Evolutionary conservation across 805 yeast species (phyloP).

Genomic region (Candida jianshihensis): DNA sequence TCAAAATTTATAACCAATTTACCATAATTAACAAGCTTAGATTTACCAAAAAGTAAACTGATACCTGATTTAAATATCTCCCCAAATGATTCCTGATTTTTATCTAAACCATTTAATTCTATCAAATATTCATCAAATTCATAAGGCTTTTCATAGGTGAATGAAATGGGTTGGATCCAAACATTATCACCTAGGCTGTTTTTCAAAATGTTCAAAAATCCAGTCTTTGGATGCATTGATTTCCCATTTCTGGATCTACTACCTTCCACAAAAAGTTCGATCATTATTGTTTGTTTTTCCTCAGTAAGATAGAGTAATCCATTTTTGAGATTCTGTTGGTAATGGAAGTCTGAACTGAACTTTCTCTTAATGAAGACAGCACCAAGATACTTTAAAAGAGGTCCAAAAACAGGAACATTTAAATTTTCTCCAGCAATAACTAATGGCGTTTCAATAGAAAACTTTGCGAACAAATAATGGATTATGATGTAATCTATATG

Average conservation of each 20-base stretch:
- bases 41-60: constrained; percentile 3
- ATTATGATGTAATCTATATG: constrained; percentile 20
- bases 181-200: constrained; percentile 8
- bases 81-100: constrained; percentile 15
- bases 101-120: constrained; percentile 19
- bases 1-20: constrained; percentile 16
- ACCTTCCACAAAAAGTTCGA: constrained; percentile 20
- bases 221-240: constrained; percentile 17
- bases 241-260: constrained; percentile 21
- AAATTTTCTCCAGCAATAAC: constrained; percentile 21
- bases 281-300: constrained; percentile 3
- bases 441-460: constrained; percentile 14
- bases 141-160: constrained; percentile 19
- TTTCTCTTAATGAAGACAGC: constrained; percentile 18
- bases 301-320: constrained; percentile 3
- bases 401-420: constrained; percentile 19
- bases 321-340: constrained; percentile 8
- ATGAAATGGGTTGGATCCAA: constrained; percentile 12
- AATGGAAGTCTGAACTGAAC: constrained; percentile 16
- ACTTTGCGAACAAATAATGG: constrained; percentile 13
- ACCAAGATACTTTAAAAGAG: constrained; percentile 11
- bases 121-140: constrained; percentile 18
- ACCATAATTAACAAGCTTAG: constrained; percentile 11
- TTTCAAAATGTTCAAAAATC: constrained; percentile 14
- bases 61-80: constrained; percentile 11